A percentile compares a stretch with the other conserved stretches of the same genome.
Conservation (phyloP, 2,329 filamentous ascomycete species). For the Nothomitra cinnamomea region DNA sequence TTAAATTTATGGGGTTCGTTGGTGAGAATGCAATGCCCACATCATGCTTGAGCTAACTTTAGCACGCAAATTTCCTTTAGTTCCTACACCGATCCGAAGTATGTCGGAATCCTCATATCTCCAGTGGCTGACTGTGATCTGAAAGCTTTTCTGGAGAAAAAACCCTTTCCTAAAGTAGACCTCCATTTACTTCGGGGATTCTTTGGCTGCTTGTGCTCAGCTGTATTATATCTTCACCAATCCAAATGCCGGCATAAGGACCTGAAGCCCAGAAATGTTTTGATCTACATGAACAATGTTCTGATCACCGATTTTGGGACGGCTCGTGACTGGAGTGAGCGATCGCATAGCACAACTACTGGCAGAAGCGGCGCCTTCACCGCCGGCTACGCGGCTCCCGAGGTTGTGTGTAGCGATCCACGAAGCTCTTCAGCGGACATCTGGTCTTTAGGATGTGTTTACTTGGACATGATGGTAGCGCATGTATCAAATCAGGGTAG, state of each 20-base stretch:
- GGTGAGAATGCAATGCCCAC: not conserved
- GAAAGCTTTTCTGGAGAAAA: not conserved
- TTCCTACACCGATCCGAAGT: not conserved
- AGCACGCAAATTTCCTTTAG: not conserved
- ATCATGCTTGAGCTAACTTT: not conserved
- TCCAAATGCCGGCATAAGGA: constrained; percentile 1
- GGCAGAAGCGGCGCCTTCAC: not conserved
- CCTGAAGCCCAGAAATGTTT: not conserved
- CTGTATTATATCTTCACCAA: not conserved
- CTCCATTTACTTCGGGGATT: not conserved
- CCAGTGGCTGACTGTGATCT: not conserved
- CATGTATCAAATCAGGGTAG: not conserved
- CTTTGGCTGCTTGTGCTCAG: not conserved
- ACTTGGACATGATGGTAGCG: not conserved
- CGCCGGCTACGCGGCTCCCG: not conserved
- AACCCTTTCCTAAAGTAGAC: not conserved
- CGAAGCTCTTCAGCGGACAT: not conserved
- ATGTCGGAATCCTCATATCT: not conserved
- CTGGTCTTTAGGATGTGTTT: not conserved
- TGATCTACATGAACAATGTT: not conserved
- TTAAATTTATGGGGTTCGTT: not conserved
- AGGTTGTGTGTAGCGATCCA: not conserved
- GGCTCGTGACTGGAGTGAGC: not conserved
- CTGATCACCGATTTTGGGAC: not conserved
- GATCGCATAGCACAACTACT: not conserved